Evolutionary conservation across 2,329 filamentous ascomycete species (phyloP).

Genomic region (Talaromyces pinophilus): DNA sequence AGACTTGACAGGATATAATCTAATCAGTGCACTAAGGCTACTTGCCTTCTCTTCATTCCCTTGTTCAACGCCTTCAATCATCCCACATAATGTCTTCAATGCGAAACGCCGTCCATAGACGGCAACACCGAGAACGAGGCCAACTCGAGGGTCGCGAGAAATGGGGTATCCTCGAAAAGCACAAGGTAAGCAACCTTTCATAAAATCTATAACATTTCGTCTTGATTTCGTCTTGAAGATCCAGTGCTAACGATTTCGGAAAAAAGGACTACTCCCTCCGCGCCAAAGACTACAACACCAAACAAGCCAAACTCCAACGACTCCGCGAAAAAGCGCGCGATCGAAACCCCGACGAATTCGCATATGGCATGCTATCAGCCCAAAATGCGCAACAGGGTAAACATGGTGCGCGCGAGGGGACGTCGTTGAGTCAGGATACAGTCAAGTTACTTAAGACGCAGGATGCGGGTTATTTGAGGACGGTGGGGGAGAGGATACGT

Average conservation of each 20-base stretch:
- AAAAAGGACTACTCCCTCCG: conserved; percentile 64
- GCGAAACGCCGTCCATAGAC: conserved; percentile 69
- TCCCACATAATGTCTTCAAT: conserved; percentile 55
- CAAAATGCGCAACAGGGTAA: conserved; percentile 45
- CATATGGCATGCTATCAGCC: conserved; percentile 63
- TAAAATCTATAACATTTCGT: too few relatives aligned
- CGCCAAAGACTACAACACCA: conserved; percentile 63
- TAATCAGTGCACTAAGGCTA: background rate
- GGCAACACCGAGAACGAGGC: conserved; percentile 85
- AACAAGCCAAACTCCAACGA: conserved; percentile 61
- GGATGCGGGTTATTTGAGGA: conserved; percentile 63
- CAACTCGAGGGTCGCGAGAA: conserved; percentile 81
- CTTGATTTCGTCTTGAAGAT: too few relatives aligned
- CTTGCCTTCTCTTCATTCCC: background rate
- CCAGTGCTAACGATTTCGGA: background rate
- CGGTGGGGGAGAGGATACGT: conserved; percentile 57
- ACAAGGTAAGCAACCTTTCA: conserved; percentile 62
- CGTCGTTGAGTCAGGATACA: conserved; percentile 55
- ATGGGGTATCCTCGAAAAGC: conserved; percentile 92
- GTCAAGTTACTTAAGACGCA: conserved; percentile 67
- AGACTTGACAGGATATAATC: background rate
- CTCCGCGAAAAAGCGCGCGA: conserved; percentile 61
- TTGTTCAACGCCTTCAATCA: background rate
- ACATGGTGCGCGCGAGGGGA: conserved; percentile 49
- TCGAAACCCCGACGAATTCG: conserved; percentile 67